Percentiles rank a stretch among this genome's conserved stretches.
These are phyloP conservation scores for Cercospora brassicicola DNA, from an alignment of 2,329 filamentous ascomycete genomes.

Conservation along the genomic window DNA sequence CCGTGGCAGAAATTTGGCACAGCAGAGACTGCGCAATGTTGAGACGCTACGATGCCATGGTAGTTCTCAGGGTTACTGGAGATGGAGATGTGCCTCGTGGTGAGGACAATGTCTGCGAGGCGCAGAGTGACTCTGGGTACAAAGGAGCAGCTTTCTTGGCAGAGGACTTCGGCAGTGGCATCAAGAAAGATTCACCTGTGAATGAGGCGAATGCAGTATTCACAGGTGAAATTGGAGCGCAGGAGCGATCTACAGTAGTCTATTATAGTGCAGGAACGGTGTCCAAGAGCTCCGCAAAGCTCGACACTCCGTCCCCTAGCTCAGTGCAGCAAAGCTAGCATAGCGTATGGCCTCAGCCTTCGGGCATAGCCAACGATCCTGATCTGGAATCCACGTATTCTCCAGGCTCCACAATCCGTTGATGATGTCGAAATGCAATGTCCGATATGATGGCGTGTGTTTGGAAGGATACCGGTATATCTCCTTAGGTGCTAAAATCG, in stretches of 20 bases:
- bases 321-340: not conserved
- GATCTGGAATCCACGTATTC: not conserved
- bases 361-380: not conserved
- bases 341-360: not conserved
- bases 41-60: not conserved
- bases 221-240: not conserved
- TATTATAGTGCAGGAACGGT: not conserved
- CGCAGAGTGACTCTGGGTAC: not conserved
- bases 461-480: conserved; percentile 6
- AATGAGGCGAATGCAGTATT: not conserved
- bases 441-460: conserved; percentile 8
- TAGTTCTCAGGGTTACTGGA: not conserved
- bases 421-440: not conserved
- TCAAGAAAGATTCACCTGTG: not conserved
- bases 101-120: not conserved
- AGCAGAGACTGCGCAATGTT: not conserved
- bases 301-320: not conserved
- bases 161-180: not conserved
- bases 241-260: not conserved
- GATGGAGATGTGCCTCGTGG: not conserved
- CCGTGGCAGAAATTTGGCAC: not conserved
- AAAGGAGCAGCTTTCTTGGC: not conserved
- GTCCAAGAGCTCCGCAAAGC: not conserved
- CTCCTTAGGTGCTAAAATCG: not conserved
- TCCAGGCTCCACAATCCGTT: not conserved